A percentile compares a stretch with the other conserved stretches of the same genome.
Conservation (phyloP, 805 yeast species). For the Priceomyces castillae region DNA sequence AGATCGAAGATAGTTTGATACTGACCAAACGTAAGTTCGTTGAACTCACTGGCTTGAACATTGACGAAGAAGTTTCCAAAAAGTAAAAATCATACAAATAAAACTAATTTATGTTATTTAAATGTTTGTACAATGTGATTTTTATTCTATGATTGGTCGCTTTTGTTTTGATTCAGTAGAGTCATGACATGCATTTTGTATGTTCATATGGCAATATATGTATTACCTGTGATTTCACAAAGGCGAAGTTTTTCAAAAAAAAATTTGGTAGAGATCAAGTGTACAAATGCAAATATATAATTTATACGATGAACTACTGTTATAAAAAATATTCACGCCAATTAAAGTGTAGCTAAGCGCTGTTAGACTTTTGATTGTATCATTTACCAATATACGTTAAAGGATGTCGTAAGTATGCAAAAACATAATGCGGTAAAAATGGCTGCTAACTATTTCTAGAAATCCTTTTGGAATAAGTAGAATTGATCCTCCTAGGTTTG, state of each 20-base stretch:
- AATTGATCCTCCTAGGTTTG: slow-evolving; percentile 6
- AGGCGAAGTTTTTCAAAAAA: background rate
- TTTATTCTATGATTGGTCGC: no score
- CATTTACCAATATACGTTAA: background rate
- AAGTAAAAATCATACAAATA: slow-evolving; percentile 27
- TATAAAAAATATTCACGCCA: background rate
- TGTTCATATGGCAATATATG: no score
- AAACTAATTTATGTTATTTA: background rate
- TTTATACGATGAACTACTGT: background rate
- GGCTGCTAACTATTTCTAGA: slow-evolving; percentile 5
- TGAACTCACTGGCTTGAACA: slow-evolving; percentile 63
- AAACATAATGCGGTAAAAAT: background rate
- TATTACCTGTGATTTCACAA: background rate
- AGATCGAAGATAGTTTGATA: slow-evolving; percentile 34
- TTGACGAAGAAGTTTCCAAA: slow-evolving; percentile 58
- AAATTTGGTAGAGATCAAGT: background rate
- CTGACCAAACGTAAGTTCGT: slow-evolving; percentile 45
- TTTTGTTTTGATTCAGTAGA: no score
- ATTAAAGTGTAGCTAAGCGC: background rate
- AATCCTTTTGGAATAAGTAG: slow-evolving; percentile 9
- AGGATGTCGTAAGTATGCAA: slow-evolving; percentile 10
- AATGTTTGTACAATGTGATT: background rate
- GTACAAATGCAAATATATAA: background rate
- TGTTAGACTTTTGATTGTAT: background rate
- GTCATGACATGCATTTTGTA: no score